Percentiles rank a stretch among this genome's conserved stretches.
phyloP scores from a whole-genome alignment of 208 protist species.

The Trypanosoma platydactyli region DNA sequence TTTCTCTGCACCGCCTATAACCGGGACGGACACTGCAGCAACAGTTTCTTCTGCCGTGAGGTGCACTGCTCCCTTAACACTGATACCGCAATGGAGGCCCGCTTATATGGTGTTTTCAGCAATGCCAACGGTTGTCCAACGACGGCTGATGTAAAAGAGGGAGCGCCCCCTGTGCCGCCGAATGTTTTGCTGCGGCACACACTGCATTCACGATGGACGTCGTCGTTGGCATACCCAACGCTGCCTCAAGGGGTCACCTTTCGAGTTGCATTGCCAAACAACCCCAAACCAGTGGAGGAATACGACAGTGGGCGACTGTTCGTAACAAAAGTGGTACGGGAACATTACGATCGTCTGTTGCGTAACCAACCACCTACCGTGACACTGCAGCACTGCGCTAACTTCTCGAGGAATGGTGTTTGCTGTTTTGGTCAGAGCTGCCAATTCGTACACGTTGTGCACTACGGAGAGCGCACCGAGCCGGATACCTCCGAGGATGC shows the following conservation, averaged over 20 bases:
- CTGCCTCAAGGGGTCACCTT: conserved; percentile 55
- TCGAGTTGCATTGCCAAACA: conserved; percentile 69
- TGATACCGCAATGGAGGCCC: conserved; percentile 53
- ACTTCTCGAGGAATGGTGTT: conserved; percentile 80
- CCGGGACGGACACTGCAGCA: conserved; percentile 40
- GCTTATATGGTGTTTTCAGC: conserved; percentile 51
- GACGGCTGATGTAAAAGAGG: conserved; percentile 13
- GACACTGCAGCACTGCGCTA: conserved; percentile 78
- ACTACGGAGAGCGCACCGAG: conserved; percentile 42
- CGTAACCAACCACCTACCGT: conserved; percentile 49
- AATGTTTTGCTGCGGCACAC: conserved; percentile 58
- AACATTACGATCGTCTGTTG: conserved; percentile 61
- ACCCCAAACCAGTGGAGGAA: conserved; percentile 57
- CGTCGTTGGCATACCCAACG: conserved; percentile 44
- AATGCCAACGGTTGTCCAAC: conserved; percentile 59
- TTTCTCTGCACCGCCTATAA: conserved; percentile 70
- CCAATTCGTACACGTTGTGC: conserved; percentile 72
- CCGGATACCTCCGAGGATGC: conserved; percentile 37
- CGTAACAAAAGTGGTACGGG: conserved; percentile 60
- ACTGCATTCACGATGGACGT: conserved; percentile 72
- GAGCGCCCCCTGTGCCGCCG: conserved; percentile 26
- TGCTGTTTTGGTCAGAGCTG: conserved; percentile 81
- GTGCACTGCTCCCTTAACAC: conserved; percentile 63
- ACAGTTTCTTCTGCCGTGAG: conserved; percentile 72
- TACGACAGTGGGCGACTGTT: conserved; percentile 64